Conservation (phyloP, 305 asterid genomes). For the Fraxinus angustifolia region DNA sequence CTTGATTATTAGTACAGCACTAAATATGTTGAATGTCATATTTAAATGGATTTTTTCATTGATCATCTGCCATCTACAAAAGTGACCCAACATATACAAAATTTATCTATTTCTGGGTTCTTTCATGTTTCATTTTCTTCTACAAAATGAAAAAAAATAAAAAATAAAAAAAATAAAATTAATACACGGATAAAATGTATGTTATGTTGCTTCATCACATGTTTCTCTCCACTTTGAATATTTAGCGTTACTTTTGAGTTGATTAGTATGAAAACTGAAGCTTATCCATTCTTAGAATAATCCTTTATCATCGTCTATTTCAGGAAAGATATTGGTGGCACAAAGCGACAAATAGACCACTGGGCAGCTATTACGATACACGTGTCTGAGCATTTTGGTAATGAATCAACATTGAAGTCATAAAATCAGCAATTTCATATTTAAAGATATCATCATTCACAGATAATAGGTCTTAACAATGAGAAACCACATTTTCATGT, state of each 20-base stretch:
- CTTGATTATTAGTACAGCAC: background rate
- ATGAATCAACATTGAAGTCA: background rate
- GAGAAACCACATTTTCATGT: background rate
- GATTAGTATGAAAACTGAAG: background rate
- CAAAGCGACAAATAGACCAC: background rate
- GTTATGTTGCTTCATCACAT: background rate
- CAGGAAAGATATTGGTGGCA: background rate
- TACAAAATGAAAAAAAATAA: background rate
- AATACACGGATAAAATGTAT: background rate
- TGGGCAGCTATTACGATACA: background rate
- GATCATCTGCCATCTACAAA: background rate
- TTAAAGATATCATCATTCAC: background rate
- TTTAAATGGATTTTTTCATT: background rate
- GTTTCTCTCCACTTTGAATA: background rate
- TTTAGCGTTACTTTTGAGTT: background rate
- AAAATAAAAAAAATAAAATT: background rate
- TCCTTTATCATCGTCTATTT: background rate
- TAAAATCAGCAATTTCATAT: background rate
- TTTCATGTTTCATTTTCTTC: background rate
- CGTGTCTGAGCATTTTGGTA: background rate
- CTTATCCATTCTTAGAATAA: background rate
- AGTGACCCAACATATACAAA: background rate
- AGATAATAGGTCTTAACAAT: slow-evolving; percentile 2
- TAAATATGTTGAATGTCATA: background rate
- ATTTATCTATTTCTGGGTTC: background rate